These are phyloP conservation scores for Phaffia tasmanica DNA, from an alignment of 768 basidiomycete species.

Conservation along the genomic window DNA sequence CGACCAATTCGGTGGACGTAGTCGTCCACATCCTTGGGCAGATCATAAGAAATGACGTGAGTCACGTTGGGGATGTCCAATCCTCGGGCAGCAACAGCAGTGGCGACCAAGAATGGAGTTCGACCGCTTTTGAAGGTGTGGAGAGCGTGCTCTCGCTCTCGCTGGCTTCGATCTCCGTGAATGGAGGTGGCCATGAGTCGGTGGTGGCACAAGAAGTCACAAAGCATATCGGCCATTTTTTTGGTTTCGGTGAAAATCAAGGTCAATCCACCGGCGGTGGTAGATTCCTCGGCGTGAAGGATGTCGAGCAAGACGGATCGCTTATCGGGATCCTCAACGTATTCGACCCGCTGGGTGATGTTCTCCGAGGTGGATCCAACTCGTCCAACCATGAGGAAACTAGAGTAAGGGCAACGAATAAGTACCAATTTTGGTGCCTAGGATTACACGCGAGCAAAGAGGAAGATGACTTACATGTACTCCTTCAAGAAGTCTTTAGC, in stretches of 20 bases:
- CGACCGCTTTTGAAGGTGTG: constrained; percentile 90
- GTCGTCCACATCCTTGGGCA: constrained; percentile 96
- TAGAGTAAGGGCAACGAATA: not conserved
- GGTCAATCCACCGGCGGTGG: constrained; percentile 54
- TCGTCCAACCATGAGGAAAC: constrained; percentile 91
- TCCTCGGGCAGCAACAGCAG: constrained; percentile 96
- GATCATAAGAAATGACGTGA: constrained; percentile 74
- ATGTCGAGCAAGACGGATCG: constrained; percentile 92
- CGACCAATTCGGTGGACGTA: constrained; percentile 53
- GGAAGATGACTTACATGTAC: constrained; percentile 48
- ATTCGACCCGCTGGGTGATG: constrained; percentile 98
- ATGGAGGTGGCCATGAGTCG: constrained; percentile 86
- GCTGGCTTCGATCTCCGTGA: constrained; percentile 93
- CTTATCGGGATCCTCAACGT: constrained; percentile 94
- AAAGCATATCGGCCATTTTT: constrained; percentile 96
- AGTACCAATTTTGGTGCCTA: not conserved
- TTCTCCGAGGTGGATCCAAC: constrained; percentile 98
- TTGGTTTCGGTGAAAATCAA: constrained; percentile 99
- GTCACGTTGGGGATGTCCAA: constrained; percentile 99
- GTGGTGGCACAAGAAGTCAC: constrained; percentile 81
- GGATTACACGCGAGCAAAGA: not conserved
- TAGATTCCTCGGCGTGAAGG: constrained; percentile 57
- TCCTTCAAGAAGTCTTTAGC: constrained; percentile 95
- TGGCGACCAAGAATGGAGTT: constrained; percentile 93
- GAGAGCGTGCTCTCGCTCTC: constrained; percentile 90